Percentiles rank a stretch among this genome's conserved stretches.
Evolutionary conservation across 2,329 filamentous ascomycete genomes (phyloP).

Genomic region (Stemphylium beticola): DNA sequence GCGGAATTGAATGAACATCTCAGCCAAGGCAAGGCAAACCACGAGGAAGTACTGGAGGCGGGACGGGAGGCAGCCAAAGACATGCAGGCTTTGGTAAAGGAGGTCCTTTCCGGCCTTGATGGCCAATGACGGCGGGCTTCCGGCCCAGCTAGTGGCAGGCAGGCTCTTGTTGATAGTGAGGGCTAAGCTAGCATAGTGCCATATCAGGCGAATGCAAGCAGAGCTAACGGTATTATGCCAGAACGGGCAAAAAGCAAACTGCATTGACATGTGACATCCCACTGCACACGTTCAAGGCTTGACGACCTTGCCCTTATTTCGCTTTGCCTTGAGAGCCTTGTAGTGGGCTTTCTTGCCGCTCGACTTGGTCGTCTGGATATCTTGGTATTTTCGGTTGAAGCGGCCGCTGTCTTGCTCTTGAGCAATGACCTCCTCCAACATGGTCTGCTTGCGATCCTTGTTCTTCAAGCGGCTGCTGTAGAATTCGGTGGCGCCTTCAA

Average conservation of each 20-base stretch:
- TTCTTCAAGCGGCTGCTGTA: constrained; percentile 80
- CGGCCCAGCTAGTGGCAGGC: neutral
- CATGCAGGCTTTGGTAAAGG: constrained; percentile 63
- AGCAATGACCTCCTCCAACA: constrained; percentile 83
- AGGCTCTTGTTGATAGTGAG: neutral
- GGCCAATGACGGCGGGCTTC: constrained; percentile 17
- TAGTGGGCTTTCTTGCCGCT: constrained; percentile 92
- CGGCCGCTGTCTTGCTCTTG: constrained; percentile 69
- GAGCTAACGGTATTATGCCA: neutral
- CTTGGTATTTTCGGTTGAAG: constrained; percentile 86
- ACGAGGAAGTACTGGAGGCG: constrained; percentile 69
- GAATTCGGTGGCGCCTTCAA: constrained; percentile 88
- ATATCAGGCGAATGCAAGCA: neutral
- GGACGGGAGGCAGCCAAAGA: constrained; percentile 65
- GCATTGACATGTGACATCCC: neutral
- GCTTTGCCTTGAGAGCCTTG: constrained; percentile 73
- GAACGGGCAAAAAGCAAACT: neutral
- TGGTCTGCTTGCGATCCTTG: constrained; percentile 84
- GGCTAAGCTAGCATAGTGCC: neutral
- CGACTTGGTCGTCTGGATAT: constrained; percentile 80
- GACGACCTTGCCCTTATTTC: constrained; percentile 49
- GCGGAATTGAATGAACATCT: constrained; percentile 62
- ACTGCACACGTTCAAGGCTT: constrained; percentile 39
- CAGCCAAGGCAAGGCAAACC: constrained; percentile 66
- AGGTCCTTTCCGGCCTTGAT: constrained; percentile 52